phyloP scores from a whole-genome alignment of 345 rosid genomes.

The Euphorbia peplus region DNA sequence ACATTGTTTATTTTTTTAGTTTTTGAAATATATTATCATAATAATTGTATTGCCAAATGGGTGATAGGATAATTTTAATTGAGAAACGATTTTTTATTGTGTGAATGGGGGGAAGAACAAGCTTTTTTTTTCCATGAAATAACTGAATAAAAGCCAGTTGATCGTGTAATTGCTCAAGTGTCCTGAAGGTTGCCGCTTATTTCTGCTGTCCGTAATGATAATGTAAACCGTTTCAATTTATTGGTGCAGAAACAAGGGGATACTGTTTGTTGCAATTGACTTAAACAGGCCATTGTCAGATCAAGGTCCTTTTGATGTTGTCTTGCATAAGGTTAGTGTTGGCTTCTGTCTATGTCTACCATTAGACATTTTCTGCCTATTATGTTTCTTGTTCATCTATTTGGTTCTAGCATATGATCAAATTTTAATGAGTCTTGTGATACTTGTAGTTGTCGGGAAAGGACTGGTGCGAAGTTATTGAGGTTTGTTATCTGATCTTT shows the following conservation, averaged over 20 bases:
- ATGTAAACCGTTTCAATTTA: slow-evolving; percentile 14
- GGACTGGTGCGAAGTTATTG: slow-evolving; percentile 67
- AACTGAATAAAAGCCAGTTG: slow-evolving; percentile 5
- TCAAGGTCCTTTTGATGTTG: slow-evolving; percentile 92
- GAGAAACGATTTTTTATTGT: not conserved
- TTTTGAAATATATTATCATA: not conserved
- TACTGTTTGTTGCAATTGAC: slow-evolving; percentile 73
- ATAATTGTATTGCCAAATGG: not conserved
- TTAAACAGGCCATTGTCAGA: slow-evolving; percentile 56
- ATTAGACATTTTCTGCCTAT: not conserved
- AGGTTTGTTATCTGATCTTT: slow-evolving; percentile 53
- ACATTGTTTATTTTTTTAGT: not conserved
- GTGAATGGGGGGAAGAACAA: not conserved
- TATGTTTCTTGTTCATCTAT: not conserved
- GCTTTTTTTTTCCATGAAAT: not conserved
- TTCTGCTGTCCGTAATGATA: slow-evolving; percentile 4
- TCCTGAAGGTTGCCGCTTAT: slow-evolving; percentile 20
- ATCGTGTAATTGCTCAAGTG: slow-evolving; percentile 25
- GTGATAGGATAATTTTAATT: not conserved
- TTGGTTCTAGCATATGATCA: not conserved
- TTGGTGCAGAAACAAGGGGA: slow-evolving; percentile 72
- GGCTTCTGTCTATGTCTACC: not conserved
- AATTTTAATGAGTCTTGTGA: slow-evolving; percentile 29
- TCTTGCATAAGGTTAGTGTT: slow-evolving; percentile 80
- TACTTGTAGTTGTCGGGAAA: slow-evolving; percentile 61